Conservation (phyloP, 2,329 filamentous ascomycete species). For the Phyllosticta ampelicida region DNA sequence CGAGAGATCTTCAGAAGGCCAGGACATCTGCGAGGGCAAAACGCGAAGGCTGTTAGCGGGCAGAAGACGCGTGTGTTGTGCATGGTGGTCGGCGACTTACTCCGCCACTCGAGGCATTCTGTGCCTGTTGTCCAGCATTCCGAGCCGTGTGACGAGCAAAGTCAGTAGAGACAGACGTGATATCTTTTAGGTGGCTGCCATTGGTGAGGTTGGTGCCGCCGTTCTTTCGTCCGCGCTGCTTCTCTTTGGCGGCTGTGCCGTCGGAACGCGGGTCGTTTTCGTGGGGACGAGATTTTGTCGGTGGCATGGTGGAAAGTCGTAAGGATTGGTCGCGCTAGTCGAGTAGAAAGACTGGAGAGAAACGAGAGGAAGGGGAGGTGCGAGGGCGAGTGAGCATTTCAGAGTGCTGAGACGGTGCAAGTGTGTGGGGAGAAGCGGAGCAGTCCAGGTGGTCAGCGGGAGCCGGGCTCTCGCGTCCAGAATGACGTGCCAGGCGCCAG, state of each 20-base stretch:
- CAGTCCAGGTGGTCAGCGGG: neutral
- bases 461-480: neutral
- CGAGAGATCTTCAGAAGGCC: constrained; percentile 55
- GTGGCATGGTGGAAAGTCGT: constrained; percentile 23
- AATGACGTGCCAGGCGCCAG: neutral
- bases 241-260: constrained; percentile 28
- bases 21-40: constrained; percentile 42
- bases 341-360: neutral
- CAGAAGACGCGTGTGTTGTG: neutral
- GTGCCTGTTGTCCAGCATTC: constrained; percentile 15
- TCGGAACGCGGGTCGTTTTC: constrained; percentile 29
- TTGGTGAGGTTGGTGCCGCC: constrained; percentile 19
- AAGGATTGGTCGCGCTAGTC: neutral
- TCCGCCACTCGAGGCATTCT: constrained; percentile 5
- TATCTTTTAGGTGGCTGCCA: constrained; percentile 28
- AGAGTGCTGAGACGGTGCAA: neutral
- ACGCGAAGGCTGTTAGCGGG: neutral
- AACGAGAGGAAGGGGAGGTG: neutral
- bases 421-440: neutral
- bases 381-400: neutral
- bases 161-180: constrained; percentile 23
- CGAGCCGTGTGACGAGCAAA: constrained; percentile 24
- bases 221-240: constrained; percentile 31
- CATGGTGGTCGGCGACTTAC: neutral
- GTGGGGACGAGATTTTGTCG: constrained; percentile 21